These are phyloP conservation scores for Byssoonygena ceratinophila DNA, from an alignment of 2,329 filamentous ascomycete species.

Conservation along the genomic window DNA sequence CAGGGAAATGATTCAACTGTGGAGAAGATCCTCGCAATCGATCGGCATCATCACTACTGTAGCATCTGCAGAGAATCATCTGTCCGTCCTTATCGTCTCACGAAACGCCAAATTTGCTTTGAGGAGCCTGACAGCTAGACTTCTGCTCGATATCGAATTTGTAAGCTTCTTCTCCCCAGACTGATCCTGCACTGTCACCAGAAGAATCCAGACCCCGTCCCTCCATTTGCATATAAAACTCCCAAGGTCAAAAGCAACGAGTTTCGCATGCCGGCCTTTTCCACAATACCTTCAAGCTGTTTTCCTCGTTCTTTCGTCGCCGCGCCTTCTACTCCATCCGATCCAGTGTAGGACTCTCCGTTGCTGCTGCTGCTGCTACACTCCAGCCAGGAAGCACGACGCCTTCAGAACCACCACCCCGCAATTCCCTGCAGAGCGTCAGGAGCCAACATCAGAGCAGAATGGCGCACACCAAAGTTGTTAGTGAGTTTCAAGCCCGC, in stretches of 20 bases:
- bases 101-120: constrained; percentile 6
- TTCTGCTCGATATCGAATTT: neutral
- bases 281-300: constrained; percentile 65
- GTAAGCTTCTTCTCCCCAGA: constrained; percentile 6
- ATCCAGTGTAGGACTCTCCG: constrained; percentile 61
- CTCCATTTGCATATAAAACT: constrained; percentile 2
- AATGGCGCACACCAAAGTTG: constrained; percentile 86
- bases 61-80: neutral
- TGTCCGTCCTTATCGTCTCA: neutral
- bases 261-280: constrained; percentile 11
- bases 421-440: constrained; percentile 31
- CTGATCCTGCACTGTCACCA: neutral
- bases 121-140: neutral
- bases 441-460: constrained; percentile 32
- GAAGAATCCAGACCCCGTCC: neutral
- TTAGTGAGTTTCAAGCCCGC: constrained; percentile 48
- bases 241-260: constrained; percentile 1
- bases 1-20: constrained; percentile 10
- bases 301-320: constrained; percentile 69
- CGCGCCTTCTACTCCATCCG: constrained; percentile 52
- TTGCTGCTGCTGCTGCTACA: constrained; percentile 60
- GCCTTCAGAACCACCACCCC: constrained; percentile 24
- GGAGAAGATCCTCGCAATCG: constrained; percentile 11
- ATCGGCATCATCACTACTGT: neutral
- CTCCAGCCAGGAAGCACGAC: constrained; percentile 52